Conservation (phyloP, 257 asterid genomes). For the Mitragyna speciosa region DNA sequence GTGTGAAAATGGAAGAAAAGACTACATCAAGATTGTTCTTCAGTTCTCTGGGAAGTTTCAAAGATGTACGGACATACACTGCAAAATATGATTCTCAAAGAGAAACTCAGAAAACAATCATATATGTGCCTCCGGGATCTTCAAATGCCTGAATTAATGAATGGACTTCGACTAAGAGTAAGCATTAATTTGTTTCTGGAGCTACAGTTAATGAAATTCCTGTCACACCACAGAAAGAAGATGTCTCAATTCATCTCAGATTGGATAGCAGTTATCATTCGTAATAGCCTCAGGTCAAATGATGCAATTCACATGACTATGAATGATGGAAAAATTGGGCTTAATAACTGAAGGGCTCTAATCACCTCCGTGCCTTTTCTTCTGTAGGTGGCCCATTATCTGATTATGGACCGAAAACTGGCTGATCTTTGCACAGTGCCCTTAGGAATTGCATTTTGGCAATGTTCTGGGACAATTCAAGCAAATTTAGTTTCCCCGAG, state of each 20-base stretch:
- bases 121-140: neutral
- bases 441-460: neutral
- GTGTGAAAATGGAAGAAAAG: constrained; percentile 28
- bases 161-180: neutral
- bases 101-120: constrained; percentile 33
- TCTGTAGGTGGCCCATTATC: neutral
- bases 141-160: no score
- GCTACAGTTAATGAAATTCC: constrained; percentile 11
- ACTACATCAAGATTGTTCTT: constrained; percentile 28
- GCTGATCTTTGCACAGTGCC: neutral
- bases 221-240: neutral
- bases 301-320: no score
- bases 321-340: no score
- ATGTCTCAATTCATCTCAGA: neutral
- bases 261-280: no score
- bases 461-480: neutral
- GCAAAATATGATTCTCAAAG: constrained; percentile 23
- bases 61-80: constrained; percentile 32
- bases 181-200: neutral
- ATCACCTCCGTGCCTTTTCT: neutral
- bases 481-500: neutral
- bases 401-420: no score
- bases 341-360: neutral
- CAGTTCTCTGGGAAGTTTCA: constrained; percentile 37
- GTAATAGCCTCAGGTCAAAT: no score